A percentile compares a stretch with the other conserved stretches of the same genome.
phyloP scores from a whole-genome alignment of 1,284 basidiomycete species.

The Cystobasidium pallidum region DNA sequence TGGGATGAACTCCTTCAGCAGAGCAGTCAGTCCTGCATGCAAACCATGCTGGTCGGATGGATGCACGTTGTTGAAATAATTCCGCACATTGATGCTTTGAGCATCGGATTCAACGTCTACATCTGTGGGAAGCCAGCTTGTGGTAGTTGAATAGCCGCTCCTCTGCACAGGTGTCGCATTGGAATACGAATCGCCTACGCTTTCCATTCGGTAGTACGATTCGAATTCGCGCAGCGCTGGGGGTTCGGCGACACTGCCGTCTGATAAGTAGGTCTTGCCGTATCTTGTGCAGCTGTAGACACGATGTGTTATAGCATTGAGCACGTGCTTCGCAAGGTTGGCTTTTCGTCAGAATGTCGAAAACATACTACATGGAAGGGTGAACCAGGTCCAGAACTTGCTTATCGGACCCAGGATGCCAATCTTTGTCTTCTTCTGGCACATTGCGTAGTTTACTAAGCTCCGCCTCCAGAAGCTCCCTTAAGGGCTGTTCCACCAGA shows the following conservation, averaged over 20 bases:
- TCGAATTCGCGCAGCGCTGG: background rate
- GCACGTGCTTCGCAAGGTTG: slow-evolving; percentile 17
- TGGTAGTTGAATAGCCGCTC: slow-evolving; percentile 10
- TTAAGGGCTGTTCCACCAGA: slow-evolving; percentile 24
- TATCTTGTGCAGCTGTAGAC: slow-evolving; percentile 24
- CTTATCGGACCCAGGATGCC: slow-evolving; percentile 61
- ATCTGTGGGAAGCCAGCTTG: slow-evolving; percentile 60
- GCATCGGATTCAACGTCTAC: slow-evolving; percentile 56
- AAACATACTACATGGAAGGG: slow-evolving; percentile 58
- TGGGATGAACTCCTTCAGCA: slow-evolving; percentile 60
- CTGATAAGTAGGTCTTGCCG: background rate
- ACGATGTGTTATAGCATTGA: slow-evolving; percentile 50
- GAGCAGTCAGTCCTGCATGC: slow-evolving; percentile 57
- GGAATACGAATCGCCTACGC: background rate
- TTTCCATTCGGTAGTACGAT: background rate
- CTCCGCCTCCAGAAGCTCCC: slow-evolving; percentile 2
- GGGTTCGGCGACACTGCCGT: background rate
- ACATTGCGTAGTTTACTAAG: slow-evolving; percentile 47
- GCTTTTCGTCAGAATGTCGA: background rate
- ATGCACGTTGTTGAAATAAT: slow-evolving; percentile 65
- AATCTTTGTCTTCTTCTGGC: slow-evolving; percentile 59
- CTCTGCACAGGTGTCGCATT: background rate
- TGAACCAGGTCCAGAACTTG: slow-evolving; percentile 61
- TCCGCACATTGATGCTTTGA: slow-evolving; percentile 48
- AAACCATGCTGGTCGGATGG: slow-evolving; percentile 55